Base-by-base conservation (phyloP, 2,329 filamentous ascomycete species). In the Fragosphaeria purpurea region DNA sequence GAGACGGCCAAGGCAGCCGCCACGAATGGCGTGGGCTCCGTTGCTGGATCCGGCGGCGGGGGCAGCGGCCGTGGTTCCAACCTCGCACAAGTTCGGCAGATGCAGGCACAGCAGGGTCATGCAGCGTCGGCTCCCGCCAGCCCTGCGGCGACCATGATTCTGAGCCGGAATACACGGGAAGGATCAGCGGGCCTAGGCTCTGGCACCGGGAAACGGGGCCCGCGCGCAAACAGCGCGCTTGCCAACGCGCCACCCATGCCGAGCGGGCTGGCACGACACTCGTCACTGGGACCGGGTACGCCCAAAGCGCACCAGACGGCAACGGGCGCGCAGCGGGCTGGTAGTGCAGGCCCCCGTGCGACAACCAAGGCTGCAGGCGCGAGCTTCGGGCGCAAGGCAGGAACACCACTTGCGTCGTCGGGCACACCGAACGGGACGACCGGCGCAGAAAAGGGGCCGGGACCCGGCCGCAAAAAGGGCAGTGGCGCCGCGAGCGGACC, bases 251-350 rank as follows among this genome's bases (percentile, higher is more conserved):
- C 77, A 2, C 63, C 67, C 7, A 70, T 75, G 4, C 79, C 79
- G 2, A 82, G 79, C 59, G 73, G 73, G 1, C 68, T 84, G 9
- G 80, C 79, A 6, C 72, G 80, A 11, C 80, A 83, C 61, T 74
- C 80, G 1, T 83, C 80, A 2, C 68, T 82, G 4, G 80, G 79
- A 0, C 80, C 80, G 0, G 78, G 79, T 33, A 82, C 79, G 4
- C 77, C 80, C 8, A 82, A 83, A 61, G 70, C 66, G 3, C 57
- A 59, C 41, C 58, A 56, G 35, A 60, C 60, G 1, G 58, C 60
- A 1, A 53, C 56, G 2, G 61, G 62, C 44, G 50, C 58, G 6
- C 64, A 62, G 47, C 60, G 65, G 7, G 65, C 80, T 35, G 80
- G 79, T 8, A 84, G 80, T 59, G 78, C 76, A 6, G 80, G 79